Evolutionary conservation across 2,329 filamentous ascomycete genomes (phyloP).

Genomic region (Colletotrichum truncatum): DNA sequence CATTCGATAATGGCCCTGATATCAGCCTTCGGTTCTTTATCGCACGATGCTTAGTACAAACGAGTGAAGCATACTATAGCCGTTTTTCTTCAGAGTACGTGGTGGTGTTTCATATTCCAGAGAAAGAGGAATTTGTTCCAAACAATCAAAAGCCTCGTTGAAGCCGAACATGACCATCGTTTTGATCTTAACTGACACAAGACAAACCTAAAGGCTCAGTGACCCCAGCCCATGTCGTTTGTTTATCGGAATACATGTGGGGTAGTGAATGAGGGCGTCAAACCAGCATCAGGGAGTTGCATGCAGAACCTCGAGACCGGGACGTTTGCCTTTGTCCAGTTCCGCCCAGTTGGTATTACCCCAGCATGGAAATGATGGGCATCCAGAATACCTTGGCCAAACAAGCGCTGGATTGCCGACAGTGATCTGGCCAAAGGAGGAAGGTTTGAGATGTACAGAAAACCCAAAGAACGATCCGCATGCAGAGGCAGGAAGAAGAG

Average conservation of each 20-base stretch:
- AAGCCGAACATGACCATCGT: not conserved
- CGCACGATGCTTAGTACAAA: not conserved
- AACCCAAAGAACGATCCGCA: not conserved
- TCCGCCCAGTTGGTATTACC: not conserved
- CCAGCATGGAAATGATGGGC: constrained; percentile 7
- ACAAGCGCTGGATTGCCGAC: not conserved
- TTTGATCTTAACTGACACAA: not conserved
- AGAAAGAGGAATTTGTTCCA: not conserved
- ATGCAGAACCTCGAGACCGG: constrained; percentile 1
- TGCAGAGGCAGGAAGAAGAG: constrained; percentile 3
- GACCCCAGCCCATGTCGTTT: too few relatives aligned
- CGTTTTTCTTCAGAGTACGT: constrained; percentile 19
- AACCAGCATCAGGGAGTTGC: constrained; percentile 4
- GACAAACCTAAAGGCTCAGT: too few relatives aligned
- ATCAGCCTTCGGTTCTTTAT: too few relatives aligned
- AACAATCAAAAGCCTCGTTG: not conserved
- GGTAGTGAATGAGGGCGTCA: too few relatives aligned
- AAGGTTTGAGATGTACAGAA: not conserved
- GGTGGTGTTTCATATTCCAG: constrained; percentile 14
- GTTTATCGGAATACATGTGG: constrained; percentile 11
- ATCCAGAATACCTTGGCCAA: constrained; percentile 8
- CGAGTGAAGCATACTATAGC: not conserved
- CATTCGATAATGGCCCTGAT: too few relatives aligned
- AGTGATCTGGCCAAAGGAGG: constrained; percentile 12
- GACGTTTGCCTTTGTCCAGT: constrained; percentile 10